Conservation (phyloP, 106 monocot genomes). For the Triglochin maritima region DNA sequence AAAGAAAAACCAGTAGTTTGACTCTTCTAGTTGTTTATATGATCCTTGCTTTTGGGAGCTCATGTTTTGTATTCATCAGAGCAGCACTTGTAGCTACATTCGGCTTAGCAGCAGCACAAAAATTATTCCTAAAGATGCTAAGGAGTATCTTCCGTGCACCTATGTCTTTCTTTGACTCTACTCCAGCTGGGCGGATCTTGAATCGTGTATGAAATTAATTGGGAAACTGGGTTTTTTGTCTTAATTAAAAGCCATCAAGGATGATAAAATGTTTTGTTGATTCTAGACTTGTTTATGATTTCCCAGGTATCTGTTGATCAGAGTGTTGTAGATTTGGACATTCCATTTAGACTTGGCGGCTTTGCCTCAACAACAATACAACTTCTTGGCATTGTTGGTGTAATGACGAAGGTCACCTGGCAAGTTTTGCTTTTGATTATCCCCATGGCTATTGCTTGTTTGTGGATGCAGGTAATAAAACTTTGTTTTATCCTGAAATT, state of each 20-base stretch:
- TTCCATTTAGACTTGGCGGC: slow-evolving; percentile 87
- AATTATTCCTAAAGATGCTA: slow-evolving; percentile 85
- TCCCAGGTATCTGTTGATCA: slow-evolving; percentile 98
- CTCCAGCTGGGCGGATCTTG: slow-evolving; percentile 85
- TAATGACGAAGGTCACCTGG: slow-evolving; percentile 96
- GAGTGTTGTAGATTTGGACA: slow-evolving; percentile 97
- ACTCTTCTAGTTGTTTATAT: slow-evolving; percentile 87
- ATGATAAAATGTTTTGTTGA: background rate
- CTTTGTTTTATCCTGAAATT: background rate
- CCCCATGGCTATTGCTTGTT: slow-evolving; percentile 84
- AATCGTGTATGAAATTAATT: slow-evolving; percentile 61
- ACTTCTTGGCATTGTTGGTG: slow-evolving; percentile 81
- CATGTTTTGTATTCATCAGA: slow-evolving; percentile 81
- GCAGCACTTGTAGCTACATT: slow-evolving; percentile 91
- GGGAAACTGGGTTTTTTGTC: background rate
- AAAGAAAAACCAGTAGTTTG: slow-evolving; percentile 58
- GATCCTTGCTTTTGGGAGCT: slow-evolving; percentile 93
- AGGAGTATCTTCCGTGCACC: slow-evolving; percentile 76
- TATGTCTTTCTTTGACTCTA: slow-evolving; percentile 97
- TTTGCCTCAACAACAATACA: slow-evolving; percentile 96
- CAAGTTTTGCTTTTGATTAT: slow-evolving; percentile 75
- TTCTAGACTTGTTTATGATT: background rate
- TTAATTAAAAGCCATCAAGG: background rate
- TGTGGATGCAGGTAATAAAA: slow-evolving; percentile 87
- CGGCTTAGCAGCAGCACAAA: slow-evolving; percentile 89